Conservation (phyloP, 2,329 filamentous ascomycete genomes). For the Trichoderma simmonsii region DNA sequence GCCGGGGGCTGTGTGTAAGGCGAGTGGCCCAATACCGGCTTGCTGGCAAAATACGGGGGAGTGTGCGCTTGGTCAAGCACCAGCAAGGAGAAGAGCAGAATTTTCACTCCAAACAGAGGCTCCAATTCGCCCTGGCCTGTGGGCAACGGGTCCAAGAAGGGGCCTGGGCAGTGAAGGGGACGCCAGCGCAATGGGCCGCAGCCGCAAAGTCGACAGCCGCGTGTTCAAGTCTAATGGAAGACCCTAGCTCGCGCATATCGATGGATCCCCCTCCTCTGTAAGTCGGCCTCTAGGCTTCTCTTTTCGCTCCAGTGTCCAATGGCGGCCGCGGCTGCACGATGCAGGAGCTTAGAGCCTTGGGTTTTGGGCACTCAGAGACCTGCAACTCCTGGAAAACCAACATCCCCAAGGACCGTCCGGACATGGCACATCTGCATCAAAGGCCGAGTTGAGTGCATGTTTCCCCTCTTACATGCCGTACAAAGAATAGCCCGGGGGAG, state of each 20-base stretch:
- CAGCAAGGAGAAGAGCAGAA: constrained; percentile 7
- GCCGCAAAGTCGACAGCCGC: constrained; percentile 14
- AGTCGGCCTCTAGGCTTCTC: neutral
- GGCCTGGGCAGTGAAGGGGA: neutral
- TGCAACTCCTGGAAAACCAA: constrained; percentile 12
- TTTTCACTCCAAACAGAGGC: constrained; percentile 11
- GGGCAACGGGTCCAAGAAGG: constrained; percentile 6
- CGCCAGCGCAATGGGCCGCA: constrained; percentile 17
- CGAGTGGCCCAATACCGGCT: constrained; percentile 16
- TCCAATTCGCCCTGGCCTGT: neutral
- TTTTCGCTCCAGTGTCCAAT: constrained; percentile 3
- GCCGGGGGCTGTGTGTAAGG: constrained; percentile 10
- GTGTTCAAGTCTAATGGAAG: constrained; percentile 5
- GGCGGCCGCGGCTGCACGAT: constrained; percentile 9
- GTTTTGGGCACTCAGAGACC: neutral
- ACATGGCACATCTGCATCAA: constrained; percentile 1
- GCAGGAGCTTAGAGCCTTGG: constrained; percentile 16
- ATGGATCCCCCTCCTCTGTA: constrained; percentile 15
- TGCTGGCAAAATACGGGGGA: constrained; percentile 17
- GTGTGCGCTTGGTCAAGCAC: neutral
- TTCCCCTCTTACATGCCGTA: constrained; percentile 10
- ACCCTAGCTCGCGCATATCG: constrained; percentile 9
- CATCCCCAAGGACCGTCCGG: neutral
- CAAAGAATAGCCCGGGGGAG: neutral
- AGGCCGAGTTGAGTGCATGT: constrained; percentile 8